Evolutionary conservation across 1,139 yeast species (phyloP).

Genomic region (Suhomyces chickasaworum): DNA sequence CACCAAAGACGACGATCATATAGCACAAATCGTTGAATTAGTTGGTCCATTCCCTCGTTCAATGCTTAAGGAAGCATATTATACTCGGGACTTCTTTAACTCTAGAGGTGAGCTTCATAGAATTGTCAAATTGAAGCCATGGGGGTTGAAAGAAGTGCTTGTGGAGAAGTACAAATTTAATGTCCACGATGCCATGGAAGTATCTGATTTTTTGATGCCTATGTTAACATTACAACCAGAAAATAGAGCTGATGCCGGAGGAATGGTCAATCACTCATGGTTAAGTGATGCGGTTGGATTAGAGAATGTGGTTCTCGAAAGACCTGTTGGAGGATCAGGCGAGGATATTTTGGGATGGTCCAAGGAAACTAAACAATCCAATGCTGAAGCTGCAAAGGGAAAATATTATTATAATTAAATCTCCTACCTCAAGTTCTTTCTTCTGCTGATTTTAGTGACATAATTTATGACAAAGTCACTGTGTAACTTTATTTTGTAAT

Average conservation of each 20-base stretch:
- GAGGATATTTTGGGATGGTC: conserved; percentile 81
- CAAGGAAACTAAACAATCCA: conserved; percentile 25
- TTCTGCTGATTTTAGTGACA: not conserved
- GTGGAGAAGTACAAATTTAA: conserved; percentile 46
- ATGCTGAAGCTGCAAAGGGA: conserved; percentile 5
- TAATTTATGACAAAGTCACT: not conserved
- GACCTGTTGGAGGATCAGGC: conserved; percentile 62
- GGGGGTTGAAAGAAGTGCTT: conserved; percentile 51
- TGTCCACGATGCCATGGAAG: conserved; percentile 33
- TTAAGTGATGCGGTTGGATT: conserved; percentile 33
- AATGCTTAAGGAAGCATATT: conserved; percentile 46
- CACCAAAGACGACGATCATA: conserved; percentile 52
- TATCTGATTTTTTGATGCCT: conserved; percentile 60
- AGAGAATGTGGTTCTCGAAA: conserved; percentile 29
- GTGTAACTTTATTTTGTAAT: conserved; percentile 10
- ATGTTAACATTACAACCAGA: conserved; percentile 74
- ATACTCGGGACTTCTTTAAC: conserved; percentile 48
- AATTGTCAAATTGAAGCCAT: conserved; percentile 46
- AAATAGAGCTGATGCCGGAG: conserved; percentile 54
- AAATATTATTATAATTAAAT: conserved; percentile 12
- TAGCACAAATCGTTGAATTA: conserved; percentile 51
- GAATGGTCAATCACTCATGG: conserved; percentile 48
- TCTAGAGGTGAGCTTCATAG: conserved; percentile 28
- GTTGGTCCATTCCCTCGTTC: conserved; percentile 47
- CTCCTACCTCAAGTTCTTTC: not conserved